These are phyloP conservation scores for Stellera chamaejasme DNA, from an alignment of 345 rosid genomes.

Conservation along the genomic window DNA sequence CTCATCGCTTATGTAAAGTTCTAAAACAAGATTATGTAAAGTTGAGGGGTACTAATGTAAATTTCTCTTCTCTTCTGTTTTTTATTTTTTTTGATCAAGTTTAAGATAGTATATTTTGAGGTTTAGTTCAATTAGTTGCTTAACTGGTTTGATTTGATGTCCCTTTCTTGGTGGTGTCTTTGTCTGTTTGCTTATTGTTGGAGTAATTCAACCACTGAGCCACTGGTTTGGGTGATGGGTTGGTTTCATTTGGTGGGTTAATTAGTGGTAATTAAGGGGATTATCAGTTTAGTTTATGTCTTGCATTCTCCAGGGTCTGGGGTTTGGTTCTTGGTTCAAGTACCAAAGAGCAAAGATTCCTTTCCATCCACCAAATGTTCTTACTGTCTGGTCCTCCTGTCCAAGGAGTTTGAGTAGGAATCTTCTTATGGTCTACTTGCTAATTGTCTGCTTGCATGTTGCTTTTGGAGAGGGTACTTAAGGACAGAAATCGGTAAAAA, in stretches of 20 bases:
- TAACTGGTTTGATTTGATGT: not conserved
- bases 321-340: not conserved
- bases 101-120: no score
- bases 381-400: conserved; percentile 1
- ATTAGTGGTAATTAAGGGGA: conserved; percentile 9
- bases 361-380: conserved; percentile 15
- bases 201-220: not conserved
- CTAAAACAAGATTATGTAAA: no score
- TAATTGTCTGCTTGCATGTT: not conserved
- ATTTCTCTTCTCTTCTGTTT: no score
- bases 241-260: conserved; percentile 14
- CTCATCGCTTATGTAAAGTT: no score
- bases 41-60: no score
- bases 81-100: no score
- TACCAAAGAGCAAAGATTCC: conserved; percentile 19
- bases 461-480: conserved; percentile 1
- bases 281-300: not conserved
- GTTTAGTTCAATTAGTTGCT: not conserved
- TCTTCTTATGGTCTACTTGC: conserved; percentile 18
- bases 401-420: conserved; percentile 12
- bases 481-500: not conserved
- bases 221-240: conserved; percentile 1
- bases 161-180: not conserved
- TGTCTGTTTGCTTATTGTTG: not conserved
- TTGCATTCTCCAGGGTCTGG: not conserved